phyloP scores from a whole-genome alignment of 768 basidiomycete genomes.

The Melanogaster broomeanus region DNA sequence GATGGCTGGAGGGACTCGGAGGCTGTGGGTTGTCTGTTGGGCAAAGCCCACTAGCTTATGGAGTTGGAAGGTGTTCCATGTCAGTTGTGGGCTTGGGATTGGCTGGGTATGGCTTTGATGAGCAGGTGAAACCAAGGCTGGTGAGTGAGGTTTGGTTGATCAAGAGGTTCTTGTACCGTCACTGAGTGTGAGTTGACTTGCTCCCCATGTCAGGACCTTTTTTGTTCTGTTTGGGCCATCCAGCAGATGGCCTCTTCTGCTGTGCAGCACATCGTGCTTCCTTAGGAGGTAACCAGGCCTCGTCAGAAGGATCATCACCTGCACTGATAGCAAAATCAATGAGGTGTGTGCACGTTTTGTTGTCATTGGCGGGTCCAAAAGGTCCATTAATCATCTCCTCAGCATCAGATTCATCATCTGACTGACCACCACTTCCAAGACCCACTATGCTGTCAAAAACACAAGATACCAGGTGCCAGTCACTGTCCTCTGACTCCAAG shows the following conservation, averaged over 20 bases:
- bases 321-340: background rate
- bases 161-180: background rate
- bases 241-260: too few relatives aligned
- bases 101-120: background rate
- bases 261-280: too few relatives aligned
- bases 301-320: background rate
- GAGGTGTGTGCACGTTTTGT: background rate
- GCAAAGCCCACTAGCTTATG: too few relatives aligned
- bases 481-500: background rate
- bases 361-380: background rate
- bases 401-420: background rate
- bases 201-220: slow-evolving; percentile 5
- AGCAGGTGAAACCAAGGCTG: background rate
- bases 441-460: slow-evolving; percentile 1
- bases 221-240: background rate
- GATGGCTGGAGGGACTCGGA: too few relatives aligned
- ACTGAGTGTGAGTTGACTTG: background rate
- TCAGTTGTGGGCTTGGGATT: background rate
- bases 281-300: background rate
- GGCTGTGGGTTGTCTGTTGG: too few relatives aligned
- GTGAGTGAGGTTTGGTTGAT: background rate
- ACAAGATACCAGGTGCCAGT: background rate
- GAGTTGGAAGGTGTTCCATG: too few relatives aligned
- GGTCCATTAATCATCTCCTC: background rate
- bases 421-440: background rate